Conservation (phyloP, 495 filamentous ascomycete genomes). For the Lophiotrema nucula region DNA sequence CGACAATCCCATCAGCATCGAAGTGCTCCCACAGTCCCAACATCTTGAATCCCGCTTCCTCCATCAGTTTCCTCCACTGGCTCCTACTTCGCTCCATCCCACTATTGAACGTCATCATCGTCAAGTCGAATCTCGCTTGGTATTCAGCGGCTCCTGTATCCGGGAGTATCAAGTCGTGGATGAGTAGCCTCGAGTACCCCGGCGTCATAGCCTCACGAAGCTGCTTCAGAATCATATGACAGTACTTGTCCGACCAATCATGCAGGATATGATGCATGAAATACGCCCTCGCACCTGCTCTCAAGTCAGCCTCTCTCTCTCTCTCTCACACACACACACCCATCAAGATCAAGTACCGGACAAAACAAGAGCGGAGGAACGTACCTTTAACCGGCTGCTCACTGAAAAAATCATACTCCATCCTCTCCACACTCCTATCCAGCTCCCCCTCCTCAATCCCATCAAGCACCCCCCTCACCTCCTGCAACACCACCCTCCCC, state of each 20-base stretch:
- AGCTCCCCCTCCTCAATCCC: constrained; percentile 1
- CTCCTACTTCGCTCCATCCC: constrained; percentile 44
- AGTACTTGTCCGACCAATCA: constrained; percentile 40
- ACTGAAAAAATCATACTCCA: constrained; percentile 20
- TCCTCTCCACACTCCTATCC: not conserved
- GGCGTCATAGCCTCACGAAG: constrained; percentile 46
- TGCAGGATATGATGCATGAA: constrained; percentile 21
- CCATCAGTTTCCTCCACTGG: constrained; percentile 42
- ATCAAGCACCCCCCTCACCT: not conserved
- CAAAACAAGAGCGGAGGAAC: not conserved
- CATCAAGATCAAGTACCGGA: not conserved
- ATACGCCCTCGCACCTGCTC: constrained; percentile 36
- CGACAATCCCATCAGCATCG: not conserved
- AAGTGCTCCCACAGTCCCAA: not conserved
- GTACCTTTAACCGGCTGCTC: constrained; percentile 16
- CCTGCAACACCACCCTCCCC: constrained; percentile 1
- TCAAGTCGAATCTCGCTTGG: constrained; percentile 39
- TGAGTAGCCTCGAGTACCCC: constrained; percentile 47
- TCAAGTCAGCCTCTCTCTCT: no score
- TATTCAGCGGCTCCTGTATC: constrained; percentile 33
- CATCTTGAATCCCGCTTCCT: constrained; percentile 37
- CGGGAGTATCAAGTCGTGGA: constrained; percentile 50
- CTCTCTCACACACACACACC: no score
- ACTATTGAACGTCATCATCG: constrained; percentile 44
- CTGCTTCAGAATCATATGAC: constrained; percentile 39